These are phyloP conservation scores for Ceriops tagal DNA, from an alignment of 345 rosid genomes.

Conservation along the genomic window DNA sequence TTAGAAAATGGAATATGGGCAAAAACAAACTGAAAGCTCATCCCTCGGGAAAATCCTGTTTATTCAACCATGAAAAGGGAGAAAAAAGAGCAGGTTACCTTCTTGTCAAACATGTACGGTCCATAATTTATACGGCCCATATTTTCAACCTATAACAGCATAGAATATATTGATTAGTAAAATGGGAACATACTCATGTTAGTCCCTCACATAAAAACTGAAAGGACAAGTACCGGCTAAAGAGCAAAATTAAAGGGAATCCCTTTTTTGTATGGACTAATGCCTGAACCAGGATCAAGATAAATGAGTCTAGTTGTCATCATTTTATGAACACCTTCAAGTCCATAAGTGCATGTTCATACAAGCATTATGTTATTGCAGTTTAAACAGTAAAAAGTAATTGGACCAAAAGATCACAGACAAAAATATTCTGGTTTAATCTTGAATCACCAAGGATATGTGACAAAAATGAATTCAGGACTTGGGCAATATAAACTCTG, in stretches of 20 bases:
- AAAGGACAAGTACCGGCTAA: neutral
- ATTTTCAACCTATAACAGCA: constrained; percentile 75
- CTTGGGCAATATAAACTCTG: no score
- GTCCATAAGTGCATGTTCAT: no score
- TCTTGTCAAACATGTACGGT: constrained; percentile 63
- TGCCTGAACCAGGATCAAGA: neutral
- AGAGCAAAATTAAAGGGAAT: neutral
- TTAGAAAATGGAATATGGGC: no score
- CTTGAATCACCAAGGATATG: neutral
- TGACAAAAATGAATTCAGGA: neutral
- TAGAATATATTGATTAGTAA: constrained; percentile 2
- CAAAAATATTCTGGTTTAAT: neutral
- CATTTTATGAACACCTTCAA: constrained; percentile 3
- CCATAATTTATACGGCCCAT: constrained; percentile 94
- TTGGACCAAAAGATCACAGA: no score
- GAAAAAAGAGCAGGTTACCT: constrained; percentile 43
- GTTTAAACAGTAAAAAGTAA: neutral
- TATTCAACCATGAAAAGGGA: neutral
- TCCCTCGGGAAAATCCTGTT: neutral
- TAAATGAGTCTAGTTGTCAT: no score
- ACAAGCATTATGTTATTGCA: neutral
- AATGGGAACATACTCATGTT: neutral
- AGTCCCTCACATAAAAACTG: neutral
- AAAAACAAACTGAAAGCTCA: neutral
- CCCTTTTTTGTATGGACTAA: neutral